These are phyloP conservation scores for Emydomyces testavorans DNA, from an alignment of 2,329 filamentous ascomycete genomes.

Conservation along the genomic window DNA sequence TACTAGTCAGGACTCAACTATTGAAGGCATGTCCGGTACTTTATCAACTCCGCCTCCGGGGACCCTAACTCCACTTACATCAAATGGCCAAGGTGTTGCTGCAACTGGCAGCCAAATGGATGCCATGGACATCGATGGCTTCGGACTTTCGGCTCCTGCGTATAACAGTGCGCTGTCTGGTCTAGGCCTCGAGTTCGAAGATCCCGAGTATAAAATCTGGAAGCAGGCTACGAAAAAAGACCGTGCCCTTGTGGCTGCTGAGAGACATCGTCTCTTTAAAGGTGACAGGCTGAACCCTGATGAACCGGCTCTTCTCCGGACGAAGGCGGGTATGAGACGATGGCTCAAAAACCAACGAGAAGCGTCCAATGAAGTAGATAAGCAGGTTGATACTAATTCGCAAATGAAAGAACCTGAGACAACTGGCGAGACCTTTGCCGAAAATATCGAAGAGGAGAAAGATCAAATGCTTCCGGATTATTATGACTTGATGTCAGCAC, in stretches of 20 bases:
- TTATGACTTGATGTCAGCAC: constrained; percentile 74
- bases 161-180: constrained; percentile 54
- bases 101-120: constrained; percentile 60
- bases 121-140: constrained; percentile 73
- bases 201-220: constrained; percentile 90
- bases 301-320: constrained; percentile 74
- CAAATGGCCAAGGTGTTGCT: constrained; percentile 54
- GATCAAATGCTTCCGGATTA: constrained; percentile 84
- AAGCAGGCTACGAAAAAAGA: constrained; percentile 98
- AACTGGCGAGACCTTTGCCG: constrained; percentile 67
- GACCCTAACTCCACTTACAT: constrained; percentile 61
- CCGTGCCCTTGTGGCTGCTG: constrained; percentile 71
- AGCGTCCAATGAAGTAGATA: constrained; percentile 42
- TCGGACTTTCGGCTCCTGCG: constrained; percentile 53
- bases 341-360: constrained; percentile 71
- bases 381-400: constrained; percentile 32
- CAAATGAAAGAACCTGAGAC: constrained; percentile 38
- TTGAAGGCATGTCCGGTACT: constrained; percentile 70
- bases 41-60: constrained; percentile 73
- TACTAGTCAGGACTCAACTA: constrained; percentile 59
- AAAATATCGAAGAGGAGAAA: constrained; percentile 85
- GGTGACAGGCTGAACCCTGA: constrained; percentile 75
- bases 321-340: constrained; percentile 77
- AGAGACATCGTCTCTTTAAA: constrained; percentile 75
- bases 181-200: constrained; percentile 74